Conservation (phyloP, 2,329 filamentous ascomycete genomes). For the Cladosporium phlei region DNA sequence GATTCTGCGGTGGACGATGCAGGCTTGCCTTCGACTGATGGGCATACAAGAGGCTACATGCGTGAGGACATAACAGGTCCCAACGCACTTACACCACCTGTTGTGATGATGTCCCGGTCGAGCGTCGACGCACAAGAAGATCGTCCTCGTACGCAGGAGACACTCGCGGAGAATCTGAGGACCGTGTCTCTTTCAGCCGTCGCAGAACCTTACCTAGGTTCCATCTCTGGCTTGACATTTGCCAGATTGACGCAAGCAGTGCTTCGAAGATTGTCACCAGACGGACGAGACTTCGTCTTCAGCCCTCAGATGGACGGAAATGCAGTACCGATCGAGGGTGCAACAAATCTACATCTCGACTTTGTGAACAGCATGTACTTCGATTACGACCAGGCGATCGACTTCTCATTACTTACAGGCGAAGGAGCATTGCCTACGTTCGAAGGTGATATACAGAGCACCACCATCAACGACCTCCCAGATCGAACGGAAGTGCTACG, state of each 20-base stretch:
- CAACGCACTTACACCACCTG: too few relatives aligned
- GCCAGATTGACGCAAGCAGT: slow-evolving; percentile 35
- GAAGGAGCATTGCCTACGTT: slow-evolving; percentile 1
- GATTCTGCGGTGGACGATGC: not conserved
- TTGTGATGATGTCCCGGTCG: slow-evolving; percentile 2
- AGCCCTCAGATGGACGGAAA: not conserved
- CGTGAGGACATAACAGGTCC: too few relatives aligned
- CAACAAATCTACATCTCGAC: slow-evolving; percentile 4
- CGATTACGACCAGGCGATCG: slow-evolving; percentile 20
- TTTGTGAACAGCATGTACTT: slow-evolving; percentile 23
- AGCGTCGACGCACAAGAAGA: slow-evolving; percentile 2
- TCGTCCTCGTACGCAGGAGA: not conserved
- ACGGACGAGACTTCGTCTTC: slow-evolving; percentile 39
- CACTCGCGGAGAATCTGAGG: slow-evolving; percentile 16
- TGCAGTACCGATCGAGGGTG: not conserved
- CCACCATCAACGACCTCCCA: slow-evolving; percentile 24
- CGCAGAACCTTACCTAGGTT: slow-evolving; percentile 43
- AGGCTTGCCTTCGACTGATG: not conserved
- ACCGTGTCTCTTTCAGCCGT: slow-evolving; percentile 41
- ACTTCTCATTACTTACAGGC: slow-evolving; percentile 8
- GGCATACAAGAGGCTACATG: not conserved
- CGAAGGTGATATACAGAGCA: slow-evolving; percentile 12
- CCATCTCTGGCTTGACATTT: slow-evolving; percentile 43
- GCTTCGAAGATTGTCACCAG: slow-evolving; percentile 39
- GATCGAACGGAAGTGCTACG: slow-evolving; percentile 22